phyloP scores from a whole-genome alignment of 768 basidiomycete species.

The Cantharellus anzutake region DNA sequence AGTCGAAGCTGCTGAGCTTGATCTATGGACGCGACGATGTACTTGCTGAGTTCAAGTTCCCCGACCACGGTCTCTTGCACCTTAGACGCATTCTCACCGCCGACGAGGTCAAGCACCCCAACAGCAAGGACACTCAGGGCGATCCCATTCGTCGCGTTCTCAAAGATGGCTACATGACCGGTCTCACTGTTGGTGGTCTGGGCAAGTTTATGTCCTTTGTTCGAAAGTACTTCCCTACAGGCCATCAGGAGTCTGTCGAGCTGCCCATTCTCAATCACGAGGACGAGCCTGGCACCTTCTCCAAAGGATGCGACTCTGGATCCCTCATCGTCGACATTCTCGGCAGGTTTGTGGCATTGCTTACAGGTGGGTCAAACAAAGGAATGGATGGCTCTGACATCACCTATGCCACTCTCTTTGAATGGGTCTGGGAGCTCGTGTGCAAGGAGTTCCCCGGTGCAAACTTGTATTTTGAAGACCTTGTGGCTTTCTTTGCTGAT shows the following conservation, averaged over 20 bases:
- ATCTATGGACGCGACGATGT: constrained; percentile 6
- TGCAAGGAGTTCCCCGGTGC: constrained; percentile 13
- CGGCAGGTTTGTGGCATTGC: constrained; percentile 10
- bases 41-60: constrained; percentile 14
- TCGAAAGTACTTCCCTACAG: constrained; percentile 10
- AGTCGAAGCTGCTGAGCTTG: constrained; percentile 5
- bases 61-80: constrained; percentile 11
- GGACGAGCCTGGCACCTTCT: constrained; percentile 11
- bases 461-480: constrained; percentile 9
- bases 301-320: constrained; percentile 14
- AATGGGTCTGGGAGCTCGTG: constrained; percentile 14
- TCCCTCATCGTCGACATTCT: constrained; percentile 11
- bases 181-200: constrained; percentile 14
- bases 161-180: constrained; percentile 14
- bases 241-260: constrained; percentile 11
- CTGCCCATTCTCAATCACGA: constrained; percentile 10
- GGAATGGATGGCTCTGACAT: constrained; percentile 13
- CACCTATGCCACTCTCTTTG: constrained; percentile 13
- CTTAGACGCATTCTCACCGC: constrained; percentile 13
- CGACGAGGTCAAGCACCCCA: constrained; percentile 11
- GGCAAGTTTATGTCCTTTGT: constrained; percentile 12
- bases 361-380: constrained; percentile 11
- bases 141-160: constrained; percentile 13
- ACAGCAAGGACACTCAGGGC: constrained; percentile 12
- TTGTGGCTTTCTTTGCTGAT: too few species aligned